Evolutionary conservation across 257 asterid species (phyloP), one percentile per base, ranked within the genome.

Genomic region (Ballota nigra): DNA sequence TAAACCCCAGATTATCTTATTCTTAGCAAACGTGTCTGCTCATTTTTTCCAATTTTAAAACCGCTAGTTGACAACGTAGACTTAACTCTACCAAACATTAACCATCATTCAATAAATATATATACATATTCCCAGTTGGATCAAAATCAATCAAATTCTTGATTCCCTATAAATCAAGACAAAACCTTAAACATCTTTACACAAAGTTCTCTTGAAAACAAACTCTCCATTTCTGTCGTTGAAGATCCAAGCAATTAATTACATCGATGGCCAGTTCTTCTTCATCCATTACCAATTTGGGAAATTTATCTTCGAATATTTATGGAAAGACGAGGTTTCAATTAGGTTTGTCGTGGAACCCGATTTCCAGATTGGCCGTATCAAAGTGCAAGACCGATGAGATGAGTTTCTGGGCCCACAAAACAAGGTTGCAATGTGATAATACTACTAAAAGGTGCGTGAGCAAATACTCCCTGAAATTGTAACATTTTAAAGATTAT

Each of bases 241-340:
- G 34, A 45, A 69, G 20, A 55, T 52, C 73, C 4, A 57, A 77
- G 34, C 45, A 38, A 38, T 9, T 6, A 13, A 8, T 15, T 20
- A 73, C 70, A 79, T 70, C 79, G 10, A 84, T 81, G 60, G 72
- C 86, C 29, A 74, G 62, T 34, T 67, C 71, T 63, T 72, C 65
- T 11, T 72, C 34, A 2, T 33, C 80, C 10, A 20, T 59, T 23
- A 23, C 63, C 18, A 9, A 68, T 56, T 6, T 74, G 24, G 66
- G 77, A 24, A 59, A 56, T 38, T 59, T 19, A 2, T 61, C 71
- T 4, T 26, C 69, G 4, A 57, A 51, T 29, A 3, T 49, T 1
- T 20, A 8, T 29, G 55, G 33, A 15, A 73, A 53, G 36, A n/a
- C 79, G 26, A 77, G 64, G 62, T 26, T 62, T 65, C 73, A 20